A percentile compares a stretch with the other conserved stretches of the same genome.
Evolutionary conservation across 495 filamentous ascomycete genomes (phyloP).

Genomic region (Penicillium nucicola): DNA sequence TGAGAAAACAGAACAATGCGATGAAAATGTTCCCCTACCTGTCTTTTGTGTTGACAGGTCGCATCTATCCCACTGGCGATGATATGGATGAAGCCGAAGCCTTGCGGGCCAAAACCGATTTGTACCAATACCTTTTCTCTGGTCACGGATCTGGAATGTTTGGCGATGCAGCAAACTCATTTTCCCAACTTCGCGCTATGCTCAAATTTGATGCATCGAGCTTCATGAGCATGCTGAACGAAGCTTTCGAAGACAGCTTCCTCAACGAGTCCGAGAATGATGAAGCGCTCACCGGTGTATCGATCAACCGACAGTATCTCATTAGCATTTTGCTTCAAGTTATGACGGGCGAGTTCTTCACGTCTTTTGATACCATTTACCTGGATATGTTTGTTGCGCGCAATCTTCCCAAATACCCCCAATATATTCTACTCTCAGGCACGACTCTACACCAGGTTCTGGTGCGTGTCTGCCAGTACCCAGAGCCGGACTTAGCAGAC

Average conservation of each 20-base stretch:
- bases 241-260: slow-evolving; percentile 94
- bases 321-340: slow-evolving; percentile 86
- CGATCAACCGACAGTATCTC: slow-evolving; percentile 86
- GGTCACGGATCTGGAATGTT: slow-evolving; percentile 61
- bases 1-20: slow-evolving; percentile 55
- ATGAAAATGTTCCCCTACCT: slow-evolving; percentile 94
- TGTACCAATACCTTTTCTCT: slow-evolving; percentile 93
- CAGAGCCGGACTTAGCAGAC: slow-evolving; percentile 75
- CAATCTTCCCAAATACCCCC: slow-evolving; percentile 93
- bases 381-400: slow-evolving; percentile 97
- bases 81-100: slow-evolving; percentile 65
- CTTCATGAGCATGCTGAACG: slow-evolving; percentile 92
- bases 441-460: slow-evolving; percentile 79
- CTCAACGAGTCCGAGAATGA: slow-evolving; percentile 64
- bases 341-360: slow-evolving; percentile 71
- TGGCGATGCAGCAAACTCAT: slow-evolving; percentile 59
- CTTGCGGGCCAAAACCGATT: slow-evolving; percentile 70
- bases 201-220: slow-evolving; percentile 85
- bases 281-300: slow-evolving; percentile 47
- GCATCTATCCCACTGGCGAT: slow-evolving; percentile 85
- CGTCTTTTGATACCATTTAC: slow-evolving; percentile 81
- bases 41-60: slow-evolving; percentile 86
- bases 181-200: slow-evolving; percentile 78
- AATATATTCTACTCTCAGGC: slow-evolving; percentile 88
- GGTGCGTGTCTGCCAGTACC: slow-evolving; percentile 78